These are phyloP conservation scores for Ambrosia trifida DNA, from an alignment of 129 eudicot species.

Conservation along the genomic window DNA sequence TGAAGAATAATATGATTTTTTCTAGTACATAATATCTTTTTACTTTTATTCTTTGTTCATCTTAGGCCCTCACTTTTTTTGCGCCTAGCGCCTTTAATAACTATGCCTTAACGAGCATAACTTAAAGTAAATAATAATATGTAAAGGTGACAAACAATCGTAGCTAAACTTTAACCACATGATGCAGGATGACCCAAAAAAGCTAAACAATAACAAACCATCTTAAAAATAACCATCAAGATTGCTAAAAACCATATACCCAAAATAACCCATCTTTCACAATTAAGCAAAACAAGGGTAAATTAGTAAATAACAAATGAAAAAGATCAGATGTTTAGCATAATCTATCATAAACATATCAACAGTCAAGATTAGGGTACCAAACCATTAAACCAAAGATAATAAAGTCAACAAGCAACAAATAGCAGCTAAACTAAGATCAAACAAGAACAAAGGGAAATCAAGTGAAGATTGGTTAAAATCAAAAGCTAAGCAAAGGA, in stretches of 20 bases:
- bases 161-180: background rate
- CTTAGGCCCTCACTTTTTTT: too few species aligned
- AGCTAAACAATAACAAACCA: slow-evolving; percentile 2
- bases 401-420: slow-evolving; percentile 7
- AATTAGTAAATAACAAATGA: background rate
- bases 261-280: slow-evolving; percentile 1
- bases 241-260: slow-evolving; percentile 4
- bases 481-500: slow-evolving; percentile 4
- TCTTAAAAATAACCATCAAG: slow-evolving; percentile 7
- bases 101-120: background rate
- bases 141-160: background rate
- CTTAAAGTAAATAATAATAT: background rate
- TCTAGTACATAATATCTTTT: too few species aligned
- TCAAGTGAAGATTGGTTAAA: slow-evolving; percentile 23
- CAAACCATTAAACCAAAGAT: slow-evolving; percentile 10
- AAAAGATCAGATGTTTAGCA: slow-evolving; percentile 14
- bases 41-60: too few species aligned
- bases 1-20: too few species aligned
- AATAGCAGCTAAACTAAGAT: slow-evolving; percentile 32
- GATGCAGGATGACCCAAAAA: slow-evolving; percentile 1
- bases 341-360: slow-evolving; percentile 3
- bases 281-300: slow-evolving; percentile 13
- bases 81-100: too few species aligned
- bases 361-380: slow-evolving; percentile 29
- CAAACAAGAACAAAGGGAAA: slow-evolving; percentile 20